These are phyloP conservation scores for Chlamydomonas schloesseri DNA, from an alignment of 139 green algal genomes.

Conservation along the genomic window DNA sequence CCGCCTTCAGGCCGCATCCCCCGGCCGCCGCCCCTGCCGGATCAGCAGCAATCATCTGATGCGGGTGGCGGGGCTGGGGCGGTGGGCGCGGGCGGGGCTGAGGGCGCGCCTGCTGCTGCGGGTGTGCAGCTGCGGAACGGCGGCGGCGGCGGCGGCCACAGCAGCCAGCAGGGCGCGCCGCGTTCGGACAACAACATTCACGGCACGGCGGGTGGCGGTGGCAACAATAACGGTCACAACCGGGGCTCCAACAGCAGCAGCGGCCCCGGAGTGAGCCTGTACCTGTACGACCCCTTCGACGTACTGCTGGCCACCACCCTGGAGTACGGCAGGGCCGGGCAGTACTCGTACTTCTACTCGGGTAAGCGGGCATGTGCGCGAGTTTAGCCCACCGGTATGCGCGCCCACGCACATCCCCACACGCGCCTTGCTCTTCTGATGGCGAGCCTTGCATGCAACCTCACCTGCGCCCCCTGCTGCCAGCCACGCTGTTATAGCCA, in stretches of 20 bases:
- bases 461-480: too few relatives aligned
- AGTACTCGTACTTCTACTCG: constrained; percentile 38
- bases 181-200: too few relatives aligned
- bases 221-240: neutral
- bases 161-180: too few relatives aligned
- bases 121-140: neutral
- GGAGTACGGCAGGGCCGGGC: constrained; percentile 30
- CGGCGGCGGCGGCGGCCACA: neutral
- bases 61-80: too few relatives aligned
- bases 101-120: too few relatives aligned
- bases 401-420: too few relatives aligned
- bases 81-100: too few relatives aligned
- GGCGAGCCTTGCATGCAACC: too few relatives aligned
- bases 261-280: neutral
- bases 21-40: neutral
- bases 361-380: neutral
- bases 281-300: constrained; percentile 23
- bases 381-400: neutral
- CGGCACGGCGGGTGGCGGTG: too few relatives aligned
- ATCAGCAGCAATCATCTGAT: too few relatives aligned
- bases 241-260: neutral
- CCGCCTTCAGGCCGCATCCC: neutral
- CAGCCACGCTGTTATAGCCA: too few relatives aligned
- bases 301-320: constrained; percentile 27
- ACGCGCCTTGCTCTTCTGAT: too few relatives aligned